Conservation (phyloP, 257 asterid species). For the Solanum lignicaule region DNA sequence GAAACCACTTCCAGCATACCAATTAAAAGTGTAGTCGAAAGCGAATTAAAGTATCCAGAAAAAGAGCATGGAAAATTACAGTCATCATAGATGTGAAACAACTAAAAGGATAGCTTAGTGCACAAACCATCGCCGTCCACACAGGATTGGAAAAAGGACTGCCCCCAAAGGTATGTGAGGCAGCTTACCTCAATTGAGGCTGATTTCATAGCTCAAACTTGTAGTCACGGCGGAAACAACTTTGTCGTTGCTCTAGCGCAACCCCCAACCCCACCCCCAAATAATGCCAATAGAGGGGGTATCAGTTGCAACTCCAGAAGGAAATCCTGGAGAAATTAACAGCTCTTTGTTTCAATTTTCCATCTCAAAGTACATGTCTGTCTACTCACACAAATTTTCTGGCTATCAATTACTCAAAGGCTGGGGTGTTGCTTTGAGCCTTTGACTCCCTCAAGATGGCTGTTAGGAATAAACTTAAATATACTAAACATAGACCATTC, state of each 20-base stretch:
- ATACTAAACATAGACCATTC: background rate
- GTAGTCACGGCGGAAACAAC: background rate
- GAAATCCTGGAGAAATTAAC: background rate
- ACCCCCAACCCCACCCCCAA: background rate
- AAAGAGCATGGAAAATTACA: background rate
- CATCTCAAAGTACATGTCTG: background rate
- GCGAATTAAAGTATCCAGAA: background rate
- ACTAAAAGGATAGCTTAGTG: background rate
- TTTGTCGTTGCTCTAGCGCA: background rate
- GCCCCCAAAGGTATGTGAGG: background rate
- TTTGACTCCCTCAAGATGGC: background rate
- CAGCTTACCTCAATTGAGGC: background rate
- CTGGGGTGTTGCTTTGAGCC: background rate
- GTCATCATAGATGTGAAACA: background rate
- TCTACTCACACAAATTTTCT: background rate
- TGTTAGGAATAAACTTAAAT: background rate
- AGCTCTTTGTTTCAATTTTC: background rate
- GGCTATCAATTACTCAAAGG: background rate
- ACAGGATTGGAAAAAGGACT: fast-evolving
- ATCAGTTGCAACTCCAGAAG: background rate
- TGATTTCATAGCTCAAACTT: background rate
- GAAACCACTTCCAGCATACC: background rate
- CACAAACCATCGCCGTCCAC: background rate
- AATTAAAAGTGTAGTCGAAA: background rate
- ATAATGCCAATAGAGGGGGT: background rate